A percentile compares a stretch with the other conserved stretches of the same genome.
Conservation (phyloP, 306 rosid species). For the Hippophae gyantsensis region DNA sequence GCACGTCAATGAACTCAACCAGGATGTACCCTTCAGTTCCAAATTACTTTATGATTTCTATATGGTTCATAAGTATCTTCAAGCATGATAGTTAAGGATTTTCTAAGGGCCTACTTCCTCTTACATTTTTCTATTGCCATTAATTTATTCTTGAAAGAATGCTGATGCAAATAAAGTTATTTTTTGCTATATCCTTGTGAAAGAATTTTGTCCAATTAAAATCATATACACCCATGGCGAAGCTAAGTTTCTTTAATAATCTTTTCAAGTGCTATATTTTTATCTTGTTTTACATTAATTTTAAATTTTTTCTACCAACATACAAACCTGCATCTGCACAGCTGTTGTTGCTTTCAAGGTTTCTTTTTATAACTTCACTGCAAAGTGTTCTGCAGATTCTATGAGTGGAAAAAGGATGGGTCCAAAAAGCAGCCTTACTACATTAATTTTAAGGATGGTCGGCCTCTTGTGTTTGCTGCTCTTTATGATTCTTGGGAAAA, state of each 20-base stretch:
- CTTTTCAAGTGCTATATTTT: not conserved
- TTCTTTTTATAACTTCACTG: not conserved
- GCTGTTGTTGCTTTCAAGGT: not conserved
- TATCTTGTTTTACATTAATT: not conserved
- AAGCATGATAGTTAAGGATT: not conserved
- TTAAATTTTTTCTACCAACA: not conserved
- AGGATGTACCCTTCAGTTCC: too few relatives aligned
- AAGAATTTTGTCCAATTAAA: not conserved
- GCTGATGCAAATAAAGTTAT: not conserved
- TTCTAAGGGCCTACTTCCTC: not conserved
- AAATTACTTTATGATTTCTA: too few relatives aligned
- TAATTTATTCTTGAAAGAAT: not conserved
- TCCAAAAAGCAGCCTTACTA: slow-evolving; percentile 88
- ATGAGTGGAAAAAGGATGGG: slow-evolving; percentile 92
- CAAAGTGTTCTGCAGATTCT: slow-evolving; percentile 38
- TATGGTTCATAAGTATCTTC: too few relatives aligned
- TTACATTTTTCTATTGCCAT: not conserved
- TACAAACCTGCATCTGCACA: not conserved
- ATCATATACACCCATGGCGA: not conserved
- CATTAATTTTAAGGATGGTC: slow-evolving; percentile 72
- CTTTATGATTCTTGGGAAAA: slow-evolving; percentile 80
- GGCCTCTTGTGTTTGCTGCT: slow-evolving; percentile 81
- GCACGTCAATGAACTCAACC: too few relatives aligned
- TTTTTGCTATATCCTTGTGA: not conserved
- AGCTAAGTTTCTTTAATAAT: not conserved